A percentile compares a stretch with the other conserved stretches of the same genome.
phyloP scores from a whole-genome alignment of 1,284 basidiomycete species.

The Moesziomyces sp. region DNA sequence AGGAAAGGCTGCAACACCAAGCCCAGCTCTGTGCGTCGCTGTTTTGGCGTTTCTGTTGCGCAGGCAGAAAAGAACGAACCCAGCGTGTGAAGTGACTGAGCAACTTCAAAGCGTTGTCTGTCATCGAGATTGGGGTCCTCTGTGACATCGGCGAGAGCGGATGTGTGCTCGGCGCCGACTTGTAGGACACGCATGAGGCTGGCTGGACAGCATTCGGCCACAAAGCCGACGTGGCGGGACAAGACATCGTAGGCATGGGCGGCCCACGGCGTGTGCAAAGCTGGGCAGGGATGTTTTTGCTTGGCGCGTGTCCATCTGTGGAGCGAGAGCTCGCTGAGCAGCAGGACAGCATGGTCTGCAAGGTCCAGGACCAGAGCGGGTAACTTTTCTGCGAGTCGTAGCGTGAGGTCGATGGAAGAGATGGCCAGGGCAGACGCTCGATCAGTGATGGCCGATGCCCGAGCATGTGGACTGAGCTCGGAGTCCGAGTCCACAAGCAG shows the following conservation, averaged over 20 bases:
- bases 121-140: constrained; percentile 10
- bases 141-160: constrained; percentile 14
- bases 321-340: constrained; percentile 26
- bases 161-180: constrained; percentile 28
- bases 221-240: constrained; percentile 13
- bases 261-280: constrained; percentile 15
- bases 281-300: constrained; percentile 11
- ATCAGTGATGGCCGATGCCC: not conserved
- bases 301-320: constrained; percentile 39
- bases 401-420: constrained; percentile 22
- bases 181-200: constrained; percentile 14
- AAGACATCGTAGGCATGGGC: constrained; percentile 14
- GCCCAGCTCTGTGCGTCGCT: constrained; percentile 6
- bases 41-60: constrained; percentile 1
- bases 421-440: constrained; percentile 30
- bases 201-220: constrained; percentile 11
- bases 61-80: constrained; percentile 15
- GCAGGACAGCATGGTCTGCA: constrained; percentile 25
- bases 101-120: not conserved
- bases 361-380: constrained; percentile 25
- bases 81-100: constrained; percentile 2
- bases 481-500: constrained; percentile 1
- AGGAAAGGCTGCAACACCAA: constrained; percentile 20
- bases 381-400: constrained; percentile 20
- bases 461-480: not conserved